phyloP scores from a whole-genome alignment of 306 rosid genomes.

The Cicer arietinum region DNA sequence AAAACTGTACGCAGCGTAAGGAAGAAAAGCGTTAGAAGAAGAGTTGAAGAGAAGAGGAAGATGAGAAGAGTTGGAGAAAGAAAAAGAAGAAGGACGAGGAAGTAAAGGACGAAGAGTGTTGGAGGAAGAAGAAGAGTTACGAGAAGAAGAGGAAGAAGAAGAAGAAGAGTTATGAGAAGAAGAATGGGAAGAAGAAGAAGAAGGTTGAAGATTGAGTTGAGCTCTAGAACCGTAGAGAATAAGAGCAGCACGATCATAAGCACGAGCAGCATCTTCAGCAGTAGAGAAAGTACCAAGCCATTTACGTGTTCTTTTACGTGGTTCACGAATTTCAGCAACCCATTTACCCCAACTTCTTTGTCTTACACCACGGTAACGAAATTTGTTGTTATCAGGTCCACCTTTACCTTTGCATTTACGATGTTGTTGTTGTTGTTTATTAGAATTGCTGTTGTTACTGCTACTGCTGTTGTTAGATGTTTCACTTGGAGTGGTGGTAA shows the following conservation, averaged over 20 bases:
- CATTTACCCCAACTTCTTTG: slow-evolving; percentile 99
- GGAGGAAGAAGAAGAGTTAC: slow-evolving; percentile 50
- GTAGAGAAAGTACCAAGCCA: slow-evolving; percentile 97
- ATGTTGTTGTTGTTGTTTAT: background rate
- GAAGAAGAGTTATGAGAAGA: slow-evolving; percentile 43
- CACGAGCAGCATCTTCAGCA: slow-evolving; percentile 93
- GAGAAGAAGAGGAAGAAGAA: slow-evolving; percentile 41
- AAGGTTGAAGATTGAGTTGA: slow-evolving; percentile 81
- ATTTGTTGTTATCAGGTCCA: slow-evolving; percentile 94
- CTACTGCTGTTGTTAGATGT: slow-evolving; percentile 36
- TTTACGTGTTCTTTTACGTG: slow-evolving; percentile 83
- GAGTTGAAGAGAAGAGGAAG: slow-evolving; percentile 35
- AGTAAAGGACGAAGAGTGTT: slow-evolving; percentile 77
- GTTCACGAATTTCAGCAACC: slow-evolving; percentile 99
- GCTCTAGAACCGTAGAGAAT: slow-evolving; percentile 87
- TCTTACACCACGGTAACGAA: slow-evolving; percentile 87
- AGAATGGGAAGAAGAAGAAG: slow-evolving; percentile 43
- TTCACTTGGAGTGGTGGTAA: slow-evolving; percentile 37
- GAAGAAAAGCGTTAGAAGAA: background rate
- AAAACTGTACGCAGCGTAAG: no score
- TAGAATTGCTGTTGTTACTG: background rate
- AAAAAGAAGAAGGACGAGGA: slow-evolving; percentile 70
- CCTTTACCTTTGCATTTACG: slow-evolving; percentile 78
- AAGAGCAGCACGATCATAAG: slow-evolving; percentile 94
- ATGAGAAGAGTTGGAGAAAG: slow-evolving; percentile 44